A percentile compares a stretch with the other conserved stretches of the same genome.
Evolutionary conservation across 805 yeast species (phyloP).

Genomic region (Candida silvatica): DNA sequence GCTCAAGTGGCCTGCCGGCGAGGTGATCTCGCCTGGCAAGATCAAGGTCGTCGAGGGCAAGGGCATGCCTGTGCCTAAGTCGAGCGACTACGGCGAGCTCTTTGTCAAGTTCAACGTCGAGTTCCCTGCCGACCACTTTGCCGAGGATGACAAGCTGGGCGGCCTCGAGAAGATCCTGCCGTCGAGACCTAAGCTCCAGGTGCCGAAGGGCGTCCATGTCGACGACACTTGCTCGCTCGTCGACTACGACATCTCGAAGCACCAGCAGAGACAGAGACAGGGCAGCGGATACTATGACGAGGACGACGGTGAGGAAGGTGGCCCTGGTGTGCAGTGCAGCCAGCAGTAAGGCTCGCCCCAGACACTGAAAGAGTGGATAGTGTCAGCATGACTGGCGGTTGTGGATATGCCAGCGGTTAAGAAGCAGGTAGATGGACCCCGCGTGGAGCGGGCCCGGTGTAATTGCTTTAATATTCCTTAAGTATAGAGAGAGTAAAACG

Average conservation of each 20-base stretch:
- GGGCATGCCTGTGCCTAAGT: constrained; percentile 96
- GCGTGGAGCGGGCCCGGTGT: too few relatives aligned
- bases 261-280: constrained; percentile 28
- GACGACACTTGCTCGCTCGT: constrained; percentile 47
- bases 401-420: background rate
- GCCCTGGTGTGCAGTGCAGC: constrained; percentile 86
- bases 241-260: constrained; percentile 22
- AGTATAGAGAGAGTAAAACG: too few relatives aligned
- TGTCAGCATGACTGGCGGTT: background rate
- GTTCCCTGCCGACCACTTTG: constrained; percentile 74
- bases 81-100: constrained; percentile 83
- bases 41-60: constrained; percentile 79
- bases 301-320: constrained; percentile 48
- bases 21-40: constrained; percentile 78
- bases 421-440: too few relatives aligned
- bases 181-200: constrained; percentile 47
- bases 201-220: constrained; percentile 68
- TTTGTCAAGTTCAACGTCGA: constrained; percentile 78
- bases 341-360: constrained; percentile 77
- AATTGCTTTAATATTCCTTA: too few relatives aligned
- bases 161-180: constrained; percentile 74
- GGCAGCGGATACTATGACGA: constrained; percentile 34
- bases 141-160: constrained; percentile 67
- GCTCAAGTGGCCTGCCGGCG: constrained; percentile 81
- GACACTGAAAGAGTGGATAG: too few relatives aligned